Evolutionary conservation across 495 filamentous ascomycete genomes (phyloP).

Genomic region (Poronia punctata): DNA sequence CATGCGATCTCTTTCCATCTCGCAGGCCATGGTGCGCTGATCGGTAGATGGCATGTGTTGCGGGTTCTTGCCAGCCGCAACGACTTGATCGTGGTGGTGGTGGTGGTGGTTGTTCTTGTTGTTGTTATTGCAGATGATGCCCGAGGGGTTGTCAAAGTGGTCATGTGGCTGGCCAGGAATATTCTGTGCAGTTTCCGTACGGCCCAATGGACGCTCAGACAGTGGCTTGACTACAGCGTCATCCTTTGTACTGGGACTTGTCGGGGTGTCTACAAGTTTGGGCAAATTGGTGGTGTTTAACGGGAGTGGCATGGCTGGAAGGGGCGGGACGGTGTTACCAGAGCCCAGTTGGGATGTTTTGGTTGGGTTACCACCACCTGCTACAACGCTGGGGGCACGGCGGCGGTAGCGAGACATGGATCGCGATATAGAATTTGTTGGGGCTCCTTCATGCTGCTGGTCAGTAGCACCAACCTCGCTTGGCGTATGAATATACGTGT

Average conservation of each 20-base stretch:
- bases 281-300: slow-evolving; percentile 15
- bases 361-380: slow-evolving; percentile 10
- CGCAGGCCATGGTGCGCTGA: slow-evolving; percentile 1
- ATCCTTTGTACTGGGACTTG: too few species aligned
- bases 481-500: background rate
- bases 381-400: slow-evolving; percentile 17
- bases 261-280: too few species aligned
- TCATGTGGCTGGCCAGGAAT: background rate
- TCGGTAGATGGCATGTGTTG: background rate
- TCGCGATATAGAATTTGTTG: slow-evolving; percentile 34
- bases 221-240: too few species aligned
- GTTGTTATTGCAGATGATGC: background rate
- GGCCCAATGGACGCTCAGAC: slow-evolving; percentile 17
- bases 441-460: slow-evolving; percentile 9
- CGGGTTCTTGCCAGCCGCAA: slow-evolving; percentile 2
- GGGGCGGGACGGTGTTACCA: slow-evolving; percentile 24
- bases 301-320: slow-evolving; percentile 22
- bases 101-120: too few species aligned
- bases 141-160: background rate
- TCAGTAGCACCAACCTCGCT: background rate
- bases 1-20: slow-evolving; percentile 34
- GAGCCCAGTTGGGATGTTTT: slow-evolving; percentile 23
- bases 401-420: slow-evolving; percentile 57
- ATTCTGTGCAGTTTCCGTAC: slow-evolving; percentile 11
- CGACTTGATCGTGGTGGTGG: background rate